Percentiles rank a stretch among this genome's conserved stretches.
Evolutionary conservation across 78 protist genomes (phyloP).

Genomic region (Creolimax fragrantissima): DNA sequence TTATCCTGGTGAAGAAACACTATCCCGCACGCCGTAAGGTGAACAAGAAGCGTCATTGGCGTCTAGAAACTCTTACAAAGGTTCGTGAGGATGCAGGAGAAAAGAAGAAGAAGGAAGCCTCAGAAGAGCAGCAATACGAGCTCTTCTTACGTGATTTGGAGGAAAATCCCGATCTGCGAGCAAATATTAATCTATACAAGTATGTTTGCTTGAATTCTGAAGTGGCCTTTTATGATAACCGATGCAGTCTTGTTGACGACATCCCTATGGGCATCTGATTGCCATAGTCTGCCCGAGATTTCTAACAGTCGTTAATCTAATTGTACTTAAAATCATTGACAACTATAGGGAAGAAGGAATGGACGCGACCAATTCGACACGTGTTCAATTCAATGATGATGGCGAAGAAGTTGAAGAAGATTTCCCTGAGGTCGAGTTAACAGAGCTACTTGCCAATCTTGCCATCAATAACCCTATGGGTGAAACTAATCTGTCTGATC

Average conservation of each 20-base stretch:
- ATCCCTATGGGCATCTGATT: not conserved
- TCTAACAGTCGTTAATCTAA: not conserved
- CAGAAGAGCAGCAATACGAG: constrained; percentile 39
- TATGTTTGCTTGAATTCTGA: too few species aligned
- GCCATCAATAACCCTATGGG: not conserved
- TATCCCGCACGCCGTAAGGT: constrained; percentile 46
- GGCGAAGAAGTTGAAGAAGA: constrained; percentile 22
- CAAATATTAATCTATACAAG: constrained; percentile 31
- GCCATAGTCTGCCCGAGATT: not conserved
- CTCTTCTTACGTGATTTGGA: constrained; percentile 73
- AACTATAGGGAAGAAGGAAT: not conserved
- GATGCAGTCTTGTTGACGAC: too few species aligned
- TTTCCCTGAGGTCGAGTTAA: constrained; percentile 22
- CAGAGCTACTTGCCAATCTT: constrained; percentile 21
- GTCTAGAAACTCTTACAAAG: not conserved
- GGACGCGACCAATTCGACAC: not conserved
- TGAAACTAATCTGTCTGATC: not conserved
- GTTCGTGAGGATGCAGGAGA: not conserved
- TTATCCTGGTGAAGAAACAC: constrained; percentile 74
- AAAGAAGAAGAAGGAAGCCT: not conserved
- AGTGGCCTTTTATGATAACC: too few species aligned
- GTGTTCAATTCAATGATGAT: not conserved
- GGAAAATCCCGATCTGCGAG: constrained; percentile 62
- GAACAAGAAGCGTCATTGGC: constrained; percentile 16
- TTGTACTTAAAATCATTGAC: not conserved